A percentile compares a stretch with the other conserved stretches of the same genome.
phyloP scores from a whole-genome alignment of 2,329 filamentous ascomycete genomes.

The Cryphonectria nitschkei region DNA sequence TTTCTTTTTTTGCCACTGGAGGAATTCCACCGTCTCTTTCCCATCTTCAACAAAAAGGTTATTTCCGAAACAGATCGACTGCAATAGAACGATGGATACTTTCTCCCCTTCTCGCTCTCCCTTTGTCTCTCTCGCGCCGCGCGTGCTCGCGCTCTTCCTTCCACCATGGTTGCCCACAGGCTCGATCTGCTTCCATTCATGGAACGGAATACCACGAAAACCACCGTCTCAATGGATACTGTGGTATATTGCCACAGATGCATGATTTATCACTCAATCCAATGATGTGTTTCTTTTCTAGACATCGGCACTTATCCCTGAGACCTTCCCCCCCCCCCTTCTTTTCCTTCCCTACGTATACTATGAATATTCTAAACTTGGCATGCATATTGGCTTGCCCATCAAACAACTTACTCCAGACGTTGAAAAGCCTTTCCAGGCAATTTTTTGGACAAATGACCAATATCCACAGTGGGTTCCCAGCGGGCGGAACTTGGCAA shows the following conservation, averaged over 20 bases:
- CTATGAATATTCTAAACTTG: background rate
- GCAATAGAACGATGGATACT: background rate
- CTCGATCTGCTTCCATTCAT: background rate
- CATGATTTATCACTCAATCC: background rate
- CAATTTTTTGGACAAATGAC: background rate
- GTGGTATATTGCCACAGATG: background rate
- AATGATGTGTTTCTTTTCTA: background rate
- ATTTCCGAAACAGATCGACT: background rate
- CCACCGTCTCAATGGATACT: background rate
- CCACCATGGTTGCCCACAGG: background rate
- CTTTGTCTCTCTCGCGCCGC: background rate
- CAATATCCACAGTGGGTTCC: background rate
- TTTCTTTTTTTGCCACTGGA: background rate
- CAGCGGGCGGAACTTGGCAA: slow-evolving; percentile 1
- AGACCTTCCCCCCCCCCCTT: no score
- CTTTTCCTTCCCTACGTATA: background rate
- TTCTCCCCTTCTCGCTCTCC: background rate
- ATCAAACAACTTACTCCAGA: background rate
- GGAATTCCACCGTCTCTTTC: background rate
- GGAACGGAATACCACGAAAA: background rate
- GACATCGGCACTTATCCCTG: background rate
- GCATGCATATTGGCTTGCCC: background rate
- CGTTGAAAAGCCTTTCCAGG: background rate
- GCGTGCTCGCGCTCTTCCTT: background rate
- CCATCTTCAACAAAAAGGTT: background rate